Base-by-base conservation (phyloP, 768 basidiomycete genomes). In the Melanogaster broomeanus region DNA sequence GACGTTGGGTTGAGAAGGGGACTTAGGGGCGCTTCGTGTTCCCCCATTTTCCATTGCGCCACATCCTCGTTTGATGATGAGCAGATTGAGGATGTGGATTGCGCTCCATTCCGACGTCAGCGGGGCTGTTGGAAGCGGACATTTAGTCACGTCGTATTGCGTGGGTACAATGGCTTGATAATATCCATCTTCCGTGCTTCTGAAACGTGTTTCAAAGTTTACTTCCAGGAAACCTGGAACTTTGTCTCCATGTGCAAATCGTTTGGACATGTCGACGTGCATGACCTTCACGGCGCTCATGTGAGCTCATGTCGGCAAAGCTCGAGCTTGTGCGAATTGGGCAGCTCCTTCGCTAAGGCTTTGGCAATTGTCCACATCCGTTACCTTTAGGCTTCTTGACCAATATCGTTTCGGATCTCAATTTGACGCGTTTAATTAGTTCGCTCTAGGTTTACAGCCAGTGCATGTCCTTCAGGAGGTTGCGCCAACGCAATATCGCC, bases 381-480 rank as follows among this genome's bases (percentile, higher is more conserved):
- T 58, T 61, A 51, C 53, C 58, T 68, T 67, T 66, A 64, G 63
- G 66, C 68, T 65, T n/a, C 52, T 53, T 47, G 34, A 43, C 53
- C 24, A 40, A 49, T 35, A 8, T 56, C 39, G 39, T 16, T 33
- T 21, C 48, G 50, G 56, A 27, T 51, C 52, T 58, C 56, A n/a
- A 53, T 55, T 43, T 18, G 50, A 13, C 57, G 59, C 51, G 49
- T 25, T 24, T 42, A 40, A 49, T 45, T 50, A 40, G 30, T 5
- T 30, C 10, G 3, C 31, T 31, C 28, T 28, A 28, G 12, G n/a
- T n/a, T n/a, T n/a, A n/a, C n/a, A n/a, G n/a, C n/a, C n/a, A n/a
- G n/a, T n/a, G n/a, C n/a, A n/a, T n/a, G n/a, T n/a, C n/a, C n/a
- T n/a, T n/a, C n/a, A n/a, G n/a, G n/a, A n/a, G n/a, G n/a, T n/a